Evolutionary conservation across 805 yeast genomes (phyloP).

Genomic region (Pichia eremophila): DNA sequence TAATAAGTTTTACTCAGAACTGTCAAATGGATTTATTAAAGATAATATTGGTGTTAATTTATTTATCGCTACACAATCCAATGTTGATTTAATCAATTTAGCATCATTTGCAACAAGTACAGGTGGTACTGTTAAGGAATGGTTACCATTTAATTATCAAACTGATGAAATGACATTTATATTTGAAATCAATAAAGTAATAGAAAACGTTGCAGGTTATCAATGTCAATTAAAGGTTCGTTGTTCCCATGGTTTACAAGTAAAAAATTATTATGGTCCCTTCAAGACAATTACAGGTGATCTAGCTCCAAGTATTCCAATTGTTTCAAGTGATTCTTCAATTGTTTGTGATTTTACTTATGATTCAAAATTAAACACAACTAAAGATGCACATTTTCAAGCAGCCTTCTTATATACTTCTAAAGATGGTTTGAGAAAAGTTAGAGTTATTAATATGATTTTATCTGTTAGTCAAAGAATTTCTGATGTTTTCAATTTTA

Average conservation of each 20-base stretch:
- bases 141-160: slow-evolving; percentile 56
- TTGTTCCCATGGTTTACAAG: slow-evolving; percentile 80
- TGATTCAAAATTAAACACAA: slow-evolving; percentile 64
- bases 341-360: slow-evolving; percentile 64
- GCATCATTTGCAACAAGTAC: slow-evolving; percentile 54
- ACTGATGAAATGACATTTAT: slow-evolving; percentile 60
- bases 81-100: slow-evolving; percentile 65
- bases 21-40: slow-evolving; percentile 47
- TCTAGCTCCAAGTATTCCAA: slow-evolving; percentile 17
- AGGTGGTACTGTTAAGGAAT: slow-evolving; percentile 61
- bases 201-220: slow-evolving; percentile 51
- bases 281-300: slow-evolving; percentile 31
- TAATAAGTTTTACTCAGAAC: slow-evolving; percentile 48
- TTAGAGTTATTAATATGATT: slow-evolving; percentile 78
- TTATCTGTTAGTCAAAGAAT: slow-evolving; percentile 71
- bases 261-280: slow-evolving; percentile 62
- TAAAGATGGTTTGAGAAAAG: slow-evolving; percentile 63
- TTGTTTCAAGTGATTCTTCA: slow-evolving; percentile 41
- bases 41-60: slow-evolving; percentile 68
- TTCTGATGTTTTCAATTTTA: slow-evolving; percentile 65
- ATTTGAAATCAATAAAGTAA: slow-evolving; percentile 47
- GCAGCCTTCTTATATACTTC: slow-evolving; percentile 83
- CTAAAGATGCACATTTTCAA: slow-evolving; percentile 81
- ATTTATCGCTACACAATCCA: slow-evolving; percentile 53
- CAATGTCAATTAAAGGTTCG: slow-evolving; percentile 80